Percentiles rank a stretch among this genome's conserved stretches.
Conservation (phyloP, 1,284 basidiomycete genomes). For the Cyathus olla region DNA sequence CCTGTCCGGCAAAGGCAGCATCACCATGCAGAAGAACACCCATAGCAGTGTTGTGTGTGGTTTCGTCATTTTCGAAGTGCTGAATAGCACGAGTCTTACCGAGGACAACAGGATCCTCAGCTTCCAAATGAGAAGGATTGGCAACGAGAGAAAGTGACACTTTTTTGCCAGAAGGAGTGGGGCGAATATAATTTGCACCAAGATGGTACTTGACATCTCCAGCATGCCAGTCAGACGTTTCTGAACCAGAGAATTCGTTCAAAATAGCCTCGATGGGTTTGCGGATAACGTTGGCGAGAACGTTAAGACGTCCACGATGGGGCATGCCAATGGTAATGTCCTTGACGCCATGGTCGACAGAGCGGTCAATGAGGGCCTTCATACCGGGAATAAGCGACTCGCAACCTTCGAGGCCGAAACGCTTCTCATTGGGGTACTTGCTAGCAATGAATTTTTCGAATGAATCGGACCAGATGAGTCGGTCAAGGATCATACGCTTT, state of each 20-base stretch:
- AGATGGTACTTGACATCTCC: slow-evolving; percentile 99
- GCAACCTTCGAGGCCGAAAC: slow-evolving; percentile 99
- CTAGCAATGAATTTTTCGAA: slow-evolving; percentile 99
- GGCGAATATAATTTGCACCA: slow-evolving; percentile 98
- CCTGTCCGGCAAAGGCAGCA: slow-evolving; percentile 98
- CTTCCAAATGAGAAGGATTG: slow-evolving; percentile 98
- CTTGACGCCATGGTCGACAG: slow-evolving; percentile 96
- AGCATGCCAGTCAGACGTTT: slow-evolving; percentile 82
- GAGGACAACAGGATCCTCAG: slow-evolving; percentile 97
- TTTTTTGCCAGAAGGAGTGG: slow-evolving; percentile 98
- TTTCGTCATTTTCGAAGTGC: slow-evolving; percentile 92
- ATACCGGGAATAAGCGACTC: slow-evolving; percentile 98
- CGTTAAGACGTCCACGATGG: slow-evolving; percentile 98
- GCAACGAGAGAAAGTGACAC: slow-evolving; percentile 98
- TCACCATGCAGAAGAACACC: slow-evolving; percentile 97
- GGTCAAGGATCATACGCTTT: slow-evolving; percentile 99
- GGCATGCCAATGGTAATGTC: slow-evolving; percentile 99
- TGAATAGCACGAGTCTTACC: slow-evolving; percentile 98
- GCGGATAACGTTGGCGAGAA: slow-evolving; percentile 98
- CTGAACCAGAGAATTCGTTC: slow-evolving; percentile 93
- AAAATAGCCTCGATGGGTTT: slow-evolving; percentile 99
- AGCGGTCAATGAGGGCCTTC: slow-evolving; percentile 99
- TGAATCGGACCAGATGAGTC: slow-evolving; percentile 99
- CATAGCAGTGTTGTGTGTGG: slow-evolving; percentile 87
- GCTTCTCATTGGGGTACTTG: slow-evolving; percentile 99